Evolutionary conservation across 202 grass and related monocot genomes (phyloP).

Genomic region (Hordeum pubiflorum): DNA sequence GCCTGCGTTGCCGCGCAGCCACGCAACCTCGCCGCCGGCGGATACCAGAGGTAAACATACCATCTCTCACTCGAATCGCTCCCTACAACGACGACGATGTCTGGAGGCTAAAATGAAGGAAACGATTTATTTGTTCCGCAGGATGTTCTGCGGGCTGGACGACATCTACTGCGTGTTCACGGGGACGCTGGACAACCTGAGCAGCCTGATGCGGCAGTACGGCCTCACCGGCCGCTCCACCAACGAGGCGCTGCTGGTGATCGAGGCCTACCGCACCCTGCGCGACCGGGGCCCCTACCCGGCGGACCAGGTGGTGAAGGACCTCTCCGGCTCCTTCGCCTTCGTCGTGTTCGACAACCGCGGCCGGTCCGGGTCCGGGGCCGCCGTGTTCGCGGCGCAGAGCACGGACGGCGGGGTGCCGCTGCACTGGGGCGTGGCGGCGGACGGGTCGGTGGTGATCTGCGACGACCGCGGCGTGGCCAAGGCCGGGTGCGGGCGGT

Average conservation of each 20-base stretch:
- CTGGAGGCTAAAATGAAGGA: no score
- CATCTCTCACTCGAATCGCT: no score
- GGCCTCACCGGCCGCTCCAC: conserved; percentile 53
- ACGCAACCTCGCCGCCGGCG: background rate
- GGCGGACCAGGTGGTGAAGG: conserved; percentile 92
- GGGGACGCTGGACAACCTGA: conserved; percentile 70
- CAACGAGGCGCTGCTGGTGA: conserved; percentile 74
- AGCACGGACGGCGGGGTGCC: conserved; percentile 52
- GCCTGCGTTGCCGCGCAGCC: conserved; percentile 46
- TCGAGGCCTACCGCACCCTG: conserved; percentile 88
- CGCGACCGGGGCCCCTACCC: conserved; percentile 92
- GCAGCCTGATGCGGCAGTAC: conserved; percentile 73
- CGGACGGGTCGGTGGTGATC: conserved; percentile 78
- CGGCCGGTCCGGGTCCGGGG: background rate
- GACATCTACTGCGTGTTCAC: conserved; percentile 80
- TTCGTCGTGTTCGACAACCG: conserved; percentile 91
- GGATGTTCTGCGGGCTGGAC: conserved; percentile 82
- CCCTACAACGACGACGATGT: no score
- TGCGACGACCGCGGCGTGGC: conserved; percentile 60
- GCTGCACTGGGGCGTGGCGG: conserved; percentile 75
- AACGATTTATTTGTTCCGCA: background rate
- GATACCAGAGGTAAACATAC: conserved; percentile 44
- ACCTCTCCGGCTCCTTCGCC: conserved; percentile 69
- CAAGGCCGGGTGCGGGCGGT: conserved; percentile 69
- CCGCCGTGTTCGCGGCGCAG: conserved; percentile 19